Percentiles rank a stretch among this genome's conserved stretches.
Evolutionary conservation across 2,329 filamentous ascomycete species (phyloP).

Genomic region (Pseudogymnoascus sp.): DNA sequence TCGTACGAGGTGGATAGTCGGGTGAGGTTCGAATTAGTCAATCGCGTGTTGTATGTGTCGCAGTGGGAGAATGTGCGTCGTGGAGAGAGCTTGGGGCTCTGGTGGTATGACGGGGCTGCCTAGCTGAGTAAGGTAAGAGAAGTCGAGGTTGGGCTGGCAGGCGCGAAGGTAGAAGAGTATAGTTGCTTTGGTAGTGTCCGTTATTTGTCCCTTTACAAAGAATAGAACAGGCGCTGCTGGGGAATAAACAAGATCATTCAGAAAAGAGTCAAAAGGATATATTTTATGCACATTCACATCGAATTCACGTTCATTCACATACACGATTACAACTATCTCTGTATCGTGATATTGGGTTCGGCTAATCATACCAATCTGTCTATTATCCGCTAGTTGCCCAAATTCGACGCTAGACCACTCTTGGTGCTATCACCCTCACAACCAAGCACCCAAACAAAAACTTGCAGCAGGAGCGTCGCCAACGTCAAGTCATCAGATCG

Average conservation of each 20-base stretch:
- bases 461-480: conserved; percentile 11
- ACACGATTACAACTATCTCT: not conserved
- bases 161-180: no score
- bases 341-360: conserved; percentile 8
- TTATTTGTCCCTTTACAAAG: not conserved
- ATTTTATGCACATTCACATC: not conserved
- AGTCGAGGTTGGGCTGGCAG: not conserved
- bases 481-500: conserved; percentile 14
- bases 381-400: conserved; percentile 1
- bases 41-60: not conserved
- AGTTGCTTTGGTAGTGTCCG: no score
- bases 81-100: conserved; percentile 3
- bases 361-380: conserved; percentile 3
- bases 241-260: not conserved
- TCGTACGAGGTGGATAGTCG: not conserved
- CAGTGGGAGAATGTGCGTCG: not conserved
- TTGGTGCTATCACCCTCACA: conserved; percentile 7
- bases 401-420: not conserved
- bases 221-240: not conserved
- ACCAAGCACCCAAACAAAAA: conserved; percentile 11
- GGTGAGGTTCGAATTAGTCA: not conserved
- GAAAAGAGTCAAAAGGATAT: not conserved
- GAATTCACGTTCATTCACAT: not conserved
- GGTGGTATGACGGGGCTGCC: not conserved
- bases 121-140: not conserved